Conservation (phyloP, 495 filamentous ascomycete species). For the Articulospora tetracladia region DNA sequence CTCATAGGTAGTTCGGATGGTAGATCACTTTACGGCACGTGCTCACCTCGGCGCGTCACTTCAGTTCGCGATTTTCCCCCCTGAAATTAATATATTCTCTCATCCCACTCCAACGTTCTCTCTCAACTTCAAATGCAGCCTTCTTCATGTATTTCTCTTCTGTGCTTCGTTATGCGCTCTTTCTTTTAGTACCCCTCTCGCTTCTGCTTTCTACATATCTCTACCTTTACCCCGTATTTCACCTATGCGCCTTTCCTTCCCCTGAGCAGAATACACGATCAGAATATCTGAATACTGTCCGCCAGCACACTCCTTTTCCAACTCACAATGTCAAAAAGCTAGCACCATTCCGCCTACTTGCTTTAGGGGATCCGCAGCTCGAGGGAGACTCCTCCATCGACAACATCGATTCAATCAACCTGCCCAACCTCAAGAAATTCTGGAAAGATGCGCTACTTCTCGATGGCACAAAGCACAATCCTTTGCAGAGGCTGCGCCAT, state of each 20-base stretch:
- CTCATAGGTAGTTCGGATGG: not conserved
- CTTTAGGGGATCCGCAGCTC: slow-evolving; percentile 90
- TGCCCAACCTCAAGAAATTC: slow-evolving; percentile 54
- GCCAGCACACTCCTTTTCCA: slow-evolving; percentile 13
- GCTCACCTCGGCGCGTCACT: not conserved
- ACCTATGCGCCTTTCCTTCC: slow-evolving; percentile 73
- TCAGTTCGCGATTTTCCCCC: not conserved
- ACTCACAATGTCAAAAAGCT: slow-evolving; percentile 35
- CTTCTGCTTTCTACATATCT: slow-evolving; percentile 69
- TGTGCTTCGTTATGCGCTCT: slow-evolving; percentile 57
- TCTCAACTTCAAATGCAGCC: slow-evolving; percentile 15
- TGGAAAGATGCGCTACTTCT: slow-evolving; percentile 44
- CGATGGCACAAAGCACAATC: slow-evolving; percentile 26
- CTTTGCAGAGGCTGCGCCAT: slow-evolving; percentile 26
- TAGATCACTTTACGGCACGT: not conserved
- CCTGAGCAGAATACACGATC: slow-evolving; percentile 31
- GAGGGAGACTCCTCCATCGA: slow-evolving; percentile 87
- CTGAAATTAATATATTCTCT: not conserved
- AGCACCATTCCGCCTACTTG: slow-evolving; percentile 82
- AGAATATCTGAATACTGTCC: slow-evolving; percentile 40
- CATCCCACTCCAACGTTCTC: not conserved
- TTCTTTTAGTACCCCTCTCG: slow-evolving; percentile 66
- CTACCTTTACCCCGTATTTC: slow-evolving; percentile 84
- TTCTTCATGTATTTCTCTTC: slow-evolving; percentile 50
- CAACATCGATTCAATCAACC: slow-evolving; percentile 51